Conservation (phyloP, 441 rosid genomes). For the Bocquillonia castaneifolia region DNA sequence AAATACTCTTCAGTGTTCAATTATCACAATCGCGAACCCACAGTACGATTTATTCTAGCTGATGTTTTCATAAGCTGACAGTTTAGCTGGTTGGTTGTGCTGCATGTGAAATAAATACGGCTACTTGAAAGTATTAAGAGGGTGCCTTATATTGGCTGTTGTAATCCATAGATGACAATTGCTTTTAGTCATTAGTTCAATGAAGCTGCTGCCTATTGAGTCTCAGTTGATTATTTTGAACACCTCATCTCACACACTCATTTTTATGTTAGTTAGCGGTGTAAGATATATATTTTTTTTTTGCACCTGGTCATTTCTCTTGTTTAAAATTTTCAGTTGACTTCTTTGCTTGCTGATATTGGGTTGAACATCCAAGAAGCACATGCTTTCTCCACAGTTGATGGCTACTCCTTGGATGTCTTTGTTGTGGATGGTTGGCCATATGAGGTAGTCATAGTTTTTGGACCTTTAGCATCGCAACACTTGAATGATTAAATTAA, state of each 20-base stretch:
- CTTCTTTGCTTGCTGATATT: constrained; percentile 79
- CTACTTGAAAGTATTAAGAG: not conserved
- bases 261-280: no score
- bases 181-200: not conserved
- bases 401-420: constrained; percentile 90
- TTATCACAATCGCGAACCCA: not conserved
- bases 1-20: not conserved
- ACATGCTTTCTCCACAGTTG: constrained; percentile 82
- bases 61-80: not conserved
- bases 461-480: not conserved
- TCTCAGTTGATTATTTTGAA: not conserved
- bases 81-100: not conserved
- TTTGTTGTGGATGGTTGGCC: constrained; percentile 98
- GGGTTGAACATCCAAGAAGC: constrained; percentile 93
- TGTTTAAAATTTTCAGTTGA: constrained; percentile 49
- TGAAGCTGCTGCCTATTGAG: not conserved
- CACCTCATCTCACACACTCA: not conserved
- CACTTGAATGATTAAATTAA: not conserved
- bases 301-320: constrained; percentile 22
- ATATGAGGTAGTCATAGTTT: constrained; percentile 50
- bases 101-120: not conserved
- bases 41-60: not conserved
- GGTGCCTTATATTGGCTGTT: not conserved
- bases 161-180: not conserved
- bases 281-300: no score